phyloP scores from a whole-genome alignment of 306 rosid genomes.

The Pachyrhizus erosus region DNA sequence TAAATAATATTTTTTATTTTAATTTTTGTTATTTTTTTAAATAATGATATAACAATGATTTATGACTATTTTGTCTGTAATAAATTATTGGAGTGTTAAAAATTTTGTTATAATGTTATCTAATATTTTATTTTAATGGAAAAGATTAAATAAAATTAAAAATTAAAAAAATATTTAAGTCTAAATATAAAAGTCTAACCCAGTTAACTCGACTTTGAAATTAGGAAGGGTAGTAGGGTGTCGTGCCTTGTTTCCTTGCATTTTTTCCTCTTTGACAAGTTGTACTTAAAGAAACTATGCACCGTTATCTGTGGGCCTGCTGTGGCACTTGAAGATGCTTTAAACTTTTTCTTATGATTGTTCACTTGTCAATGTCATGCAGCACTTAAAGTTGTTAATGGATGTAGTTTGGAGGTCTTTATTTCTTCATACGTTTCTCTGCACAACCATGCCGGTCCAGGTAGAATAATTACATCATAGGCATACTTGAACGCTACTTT shows the following conservation, averaged over 20 bases:
- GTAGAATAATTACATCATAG: not conserved
- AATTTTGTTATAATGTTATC: no score
- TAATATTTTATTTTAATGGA: no score
- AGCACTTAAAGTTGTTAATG: not conserved
- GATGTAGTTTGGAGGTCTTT: not conserved
- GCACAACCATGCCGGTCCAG: not conserved
- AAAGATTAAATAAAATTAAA: no score
- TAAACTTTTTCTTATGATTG: not conserved
- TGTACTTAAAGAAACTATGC: slow-evolving; percentile 26
- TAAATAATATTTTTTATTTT: no score
- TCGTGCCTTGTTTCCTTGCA: slow-evolving; percentile 16
- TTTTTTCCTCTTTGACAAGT: not conserved
- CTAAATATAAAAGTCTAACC: slow-evolving; percentile 41
- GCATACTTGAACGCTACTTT: not conserved
- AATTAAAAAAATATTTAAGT: no score
- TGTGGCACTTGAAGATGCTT: not conserved
- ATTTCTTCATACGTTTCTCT: not conserved
- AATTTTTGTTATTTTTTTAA: no score
- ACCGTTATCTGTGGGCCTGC: slow-evolving; percentile 43
- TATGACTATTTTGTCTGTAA: no score
- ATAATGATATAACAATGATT: no score
- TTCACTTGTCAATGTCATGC: slow-evolving; percentile 3
- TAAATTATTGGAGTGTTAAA: no score
- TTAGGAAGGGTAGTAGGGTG: slow-evolving; percentile 33
- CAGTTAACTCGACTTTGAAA: slow-evolving; percentile 40